phyloP scores from a whole-genome alignment of 805 yeast species.

The Cyberlindnera meyerae region DNA sequence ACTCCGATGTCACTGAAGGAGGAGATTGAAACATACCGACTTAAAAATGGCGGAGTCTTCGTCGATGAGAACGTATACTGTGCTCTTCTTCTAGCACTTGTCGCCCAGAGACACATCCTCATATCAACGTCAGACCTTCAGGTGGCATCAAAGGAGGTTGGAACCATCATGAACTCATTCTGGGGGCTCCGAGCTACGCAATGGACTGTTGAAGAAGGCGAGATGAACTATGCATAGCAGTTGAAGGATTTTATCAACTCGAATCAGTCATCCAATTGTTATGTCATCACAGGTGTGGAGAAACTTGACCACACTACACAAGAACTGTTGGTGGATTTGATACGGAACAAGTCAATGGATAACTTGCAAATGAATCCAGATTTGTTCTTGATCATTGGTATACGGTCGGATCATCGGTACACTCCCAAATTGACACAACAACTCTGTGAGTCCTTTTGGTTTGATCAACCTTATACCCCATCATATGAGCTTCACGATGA shows the following conservation, averaged over 20 bases:
- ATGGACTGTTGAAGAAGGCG: conserved; percentile 9
- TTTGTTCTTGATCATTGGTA: conserved; percentile 22
- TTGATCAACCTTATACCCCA: conserved; percentile 27
- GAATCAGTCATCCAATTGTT: too few species aligned
- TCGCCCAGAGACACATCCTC: conserved; percentile 26
- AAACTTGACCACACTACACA: conserved; percentile 6
- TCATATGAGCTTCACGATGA: conserved; percentile 1
- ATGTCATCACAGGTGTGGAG: conserved; percentile 13
- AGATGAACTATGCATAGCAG: background rate
- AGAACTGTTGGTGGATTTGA: conserved; percentile 3
- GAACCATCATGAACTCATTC: conserved; percentile 7
- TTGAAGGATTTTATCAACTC: background rate
- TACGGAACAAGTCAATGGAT: too few species aligned
- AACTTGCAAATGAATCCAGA: too few species aligned
- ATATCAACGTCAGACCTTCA: conserved; percentile 20
- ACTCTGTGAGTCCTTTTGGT: conserved; percentile 28
- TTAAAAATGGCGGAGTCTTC: background rate
- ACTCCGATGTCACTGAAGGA: background rate
- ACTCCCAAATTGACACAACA: conserved; percentile 15
- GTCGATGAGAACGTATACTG: conserved; percentile 15
- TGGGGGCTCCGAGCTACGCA: conserved; percentile 10
- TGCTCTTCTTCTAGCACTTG: conserved; percentile 13
- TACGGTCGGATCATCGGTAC: conserved; percentile 13
- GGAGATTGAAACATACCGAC: background rate
- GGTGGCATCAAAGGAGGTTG: conserved; percentile 18